Percentiles rank a stretch among this genome's conserved stretches.
Conservation (phyloP, 495 filamentous ascomycete species). For the Penicillium pulvis region DNA sequence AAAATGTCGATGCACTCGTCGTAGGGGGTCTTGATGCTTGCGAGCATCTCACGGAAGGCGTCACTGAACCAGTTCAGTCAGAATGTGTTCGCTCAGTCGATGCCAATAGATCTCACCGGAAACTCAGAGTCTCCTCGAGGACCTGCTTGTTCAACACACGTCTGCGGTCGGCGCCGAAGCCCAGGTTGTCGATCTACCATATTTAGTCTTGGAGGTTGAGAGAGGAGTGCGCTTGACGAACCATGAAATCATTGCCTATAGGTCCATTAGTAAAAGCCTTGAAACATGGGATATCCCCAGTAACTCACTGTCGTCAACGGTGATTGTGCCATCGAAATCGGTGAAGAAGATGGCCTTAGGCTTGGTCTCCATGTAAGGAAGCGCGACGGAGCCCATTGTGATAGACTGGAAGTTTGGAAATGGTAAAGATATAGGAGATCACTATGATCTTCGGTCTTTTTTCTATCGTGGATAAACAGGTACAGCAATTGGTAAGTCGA, state of each 20-base stretch:
- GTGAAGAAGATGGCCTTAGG: constrained; percentile 95
- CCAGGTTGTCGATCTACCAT: constrained; percentile 81
- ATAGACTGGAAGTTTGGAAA: constrained; percentile 3
- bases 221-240: constrained; percentile 28
- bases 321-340: constrained; percentile 97
- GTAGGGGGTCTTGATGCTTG: constrained; percentile 75
- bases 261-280: constrained; percentile 22
- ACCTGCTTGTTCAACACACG: constrained; percentile 68
- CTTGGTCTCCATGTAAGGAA: constrained; percentile 59
- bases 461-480: constrained; percentile 4
- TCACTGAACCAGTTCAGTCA: constrained; percentile 50
- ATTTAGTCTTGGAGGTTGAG: constrained; percentile 11
- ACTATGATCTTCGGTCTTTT: neutral
- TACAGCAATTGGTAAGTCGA: constrained; percentile 9
- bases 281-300: neutral
- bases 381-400: constrained; percentile 41
- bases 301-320: constrained; percentile 73
- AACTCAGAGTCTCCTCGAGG: constrained; percentile 64
- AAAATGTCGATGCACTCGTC: constrained; percentile 75
- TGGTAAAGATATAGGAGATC: neutral
- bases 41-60: constrained; percentile 85
- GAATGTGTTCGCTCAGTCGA: neutral
- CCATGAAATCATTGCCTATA: constrained; percentile 84
- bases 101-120: constrained; percentile 55
- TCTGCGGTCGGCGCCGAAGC: constrained; percentile 71